A percentile compares a stretch with the other conserved stretches of the same genome.
These are phyloP conservation scores for Candida piceae DNA, from an alignment of 805 yeast genomes.

Conservation along the genomic window DNA sequence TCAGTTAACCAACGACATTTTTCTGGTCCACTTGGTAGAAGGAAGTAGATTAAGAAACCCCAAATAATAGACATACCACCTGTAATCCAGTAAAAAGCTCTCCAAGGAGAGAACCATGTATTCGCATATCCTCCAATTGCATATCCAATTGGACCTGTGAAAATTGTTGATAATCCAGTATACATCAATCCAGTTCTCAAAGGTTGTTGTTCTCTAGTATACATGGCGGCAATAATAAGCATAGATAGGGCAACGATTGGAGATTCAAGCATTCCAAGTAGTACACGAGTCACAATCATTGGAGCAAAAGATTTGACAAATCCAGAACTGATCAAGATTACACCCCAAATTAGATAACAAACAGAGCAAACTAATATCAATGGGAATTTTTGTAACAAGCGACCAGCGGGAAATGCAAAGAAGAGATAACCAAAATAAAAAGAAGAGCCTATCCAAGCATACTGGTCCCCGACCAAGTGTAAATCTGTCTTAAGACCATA, in stretches of 20 bases:
- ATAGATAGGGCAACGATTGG: conserved; percentile 52
- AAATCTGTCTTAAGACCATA: conserved; percentile 35
- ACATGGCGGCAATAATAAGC: conserved; percentile 51
- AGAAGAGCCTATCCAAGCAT: conserved; percentile 31
- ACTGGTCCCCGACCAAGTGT: conserved; percentile 30
- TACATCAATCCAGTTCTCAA: conserved; percentile 35
- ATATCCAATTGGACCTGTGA: conserved; percentile 48
- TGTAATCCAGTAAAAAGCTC: conserved; percentile 49
- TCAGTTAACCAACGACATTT: conserved; percentile 44
- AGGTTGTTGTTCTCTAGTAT: conserved; percentile 45
- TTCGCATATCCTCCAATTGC: conserved; percentile 35
- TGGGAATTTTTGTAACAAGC: conserved; percentile 32
- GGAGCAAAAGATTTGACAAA: conserved; percentile 35
- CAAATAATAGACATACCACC: conserved; percentile 53
- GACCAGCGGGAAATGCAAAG: conserved; percentile 31
- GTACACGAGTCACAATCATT: conserved; percentile 40
- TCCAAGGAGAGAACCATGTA: conserved; percentile 52
- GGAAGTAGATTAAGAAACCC: conserved; percentile 33
- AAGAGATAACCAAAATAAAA: conserved; percentile 32
- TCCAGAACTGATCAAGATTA: conserved; percentile 41
- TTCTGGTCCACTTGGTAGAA: conserved; percentile 46
- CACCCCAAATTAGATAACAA: conserved; percentile 34
- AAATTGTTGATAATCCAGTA: conserved; percentile 39
- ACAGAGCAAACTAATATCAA: conserved; percentile 29
- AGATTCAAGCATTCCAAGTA: conserved; percentile 49